Conservation (phyloP, 2,329 filamentous ascomycete species). For the Rutstroemia sp. region DNA sequence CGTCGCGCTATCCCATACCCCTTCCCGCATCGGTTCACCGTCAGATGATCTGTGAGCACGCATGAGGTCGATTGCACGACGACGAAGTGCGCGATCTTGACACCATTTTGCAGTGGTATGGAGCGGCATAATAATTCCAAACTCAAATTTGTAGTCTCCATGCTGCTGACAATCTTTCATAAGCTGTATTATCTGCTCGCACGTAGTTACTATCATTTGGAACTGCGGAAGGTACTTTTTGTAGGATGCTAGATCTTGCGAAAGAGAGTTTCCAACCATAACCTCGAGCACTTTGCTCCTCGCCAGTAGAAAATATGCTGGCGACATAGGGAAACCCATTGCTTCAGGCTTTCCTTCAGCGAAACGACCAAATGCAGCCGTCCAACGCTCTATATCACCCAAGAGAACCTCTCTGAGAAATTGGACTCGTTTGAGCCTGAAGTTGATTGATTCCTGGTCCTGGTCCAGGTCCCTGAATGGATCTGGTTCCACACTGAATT, state of each 20-base stretch:
- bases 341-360: neutral
- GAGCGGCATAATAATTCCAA: neutral
- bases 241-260: neutral
- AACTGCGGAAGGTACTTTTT: neutral
- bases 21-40: conserved; percentile 2
- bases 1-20: conserved; percentile 1
- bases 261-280: neutral
- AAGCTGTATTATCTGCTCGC: neutral
- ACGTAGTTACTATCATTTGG: neutral
- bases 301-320: neutral
- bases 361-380: neutral
- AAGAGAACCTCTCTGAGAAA: neutral
- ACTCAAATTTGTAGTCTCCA: conserved; percentile 3
- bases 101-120: conserved; percentile 1
- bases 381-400: neutral
- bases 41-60: neutral
- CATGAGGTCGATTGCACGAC: neutral
- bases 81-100: neutral
- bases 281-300: neutral
- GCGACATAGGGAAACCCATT: neutral
- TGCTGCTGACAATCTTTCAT: neutral
- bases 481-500: neutral
- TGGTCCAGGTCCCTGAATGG: neutral
- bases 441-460: neutral
- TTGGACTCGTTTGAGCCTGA: neutral